Evolutionary conservation across 495 filamentous ascomycete species (phyloP), one percentile per base, ranked within the genome.

Genomic region (Amniculicola lignicola): DNA sequence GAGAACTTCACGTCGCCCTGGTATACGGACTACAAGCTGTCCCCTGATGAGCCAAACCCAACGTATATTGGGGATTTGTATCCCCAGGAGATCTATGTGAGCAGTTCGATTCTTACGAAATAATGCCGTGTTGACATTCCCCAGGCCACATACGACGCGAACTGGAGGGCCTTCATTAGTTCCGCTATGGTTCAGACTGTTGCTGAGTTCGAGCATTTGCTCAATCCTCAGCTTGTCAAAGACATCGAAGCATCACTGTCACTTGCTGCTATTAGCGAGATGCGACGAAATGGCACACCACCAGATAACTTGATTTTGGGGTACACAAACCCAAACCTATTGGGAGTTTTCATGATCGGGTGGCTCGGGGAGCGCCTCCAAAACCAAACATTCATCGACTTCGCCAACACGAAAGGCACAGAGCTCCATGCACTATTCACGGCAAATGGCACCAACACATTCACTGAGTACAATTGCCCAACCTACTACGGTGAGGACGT

Each of bases 1-100:
- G 38, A 41, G 16, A 41, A 41, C 16, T 41, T 41, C 38, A 41
- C 38, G 16, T 41, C 38, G 38, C 16, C 38, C 6, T 41, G 38
- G 38, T 41, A 41, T 41, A 16, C 10, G 16, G 38, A 41, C 16
- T 41, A 41, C 16, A 41, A 41, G 19, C 9, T 41, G 7, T 10
- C 38, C 19, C 38, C 38, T 41, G 38, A 41, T 41, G 38, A 41
- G 38, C 38, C 38, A 19, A 41, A 41, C 19, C 38, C 38, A 41
- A 41, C 38, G 10, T 41, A 41, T 16, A 18, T 41, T 16, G 38
- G 38, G 16, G 16, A 10, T 6, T 41, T 41, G 38, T 41, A 41
- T 41, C 38, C 38, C 7, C 38, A 41, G 19, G 38, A 41, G 16
- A 41, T 41, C 38, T 41, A 41, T 16, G 38, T n/a, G n/a, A n/a